Evolutionary conservation across 2,329 filamentous ascomycete genomes (phyloP).

Genomic region (Microsporum audouinii): DNA sequence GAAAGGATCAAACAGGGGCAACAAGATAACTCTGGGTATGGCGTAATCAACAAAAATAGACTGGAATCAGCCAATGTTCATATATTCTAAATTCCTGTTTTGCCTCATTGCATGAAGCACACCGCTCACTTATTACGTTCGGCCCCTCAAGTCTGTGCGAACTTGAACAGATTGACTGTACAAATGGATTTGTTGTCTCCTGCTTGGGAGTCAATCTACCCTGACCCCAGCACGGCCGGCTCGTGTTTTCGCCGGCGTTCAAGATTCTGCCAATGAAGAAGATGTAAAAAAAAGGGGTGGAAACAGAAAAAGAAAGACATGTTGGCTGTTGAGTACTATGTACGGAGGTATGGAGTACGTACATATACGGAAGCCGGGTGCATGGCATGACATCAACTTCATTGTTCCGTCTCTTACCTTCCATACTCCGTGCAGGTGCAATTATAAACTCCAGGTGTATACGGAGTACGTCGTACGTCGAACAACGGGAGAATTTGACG

Average conservation of each 20-base stretch:
- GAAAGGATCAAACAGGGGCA: not conserved
- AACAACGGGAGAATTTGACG: not conserved
- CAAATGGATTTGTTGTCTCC: not conserved
- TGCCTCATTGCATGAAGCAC: not conserved
- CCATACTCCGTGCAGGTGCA: not conserved
- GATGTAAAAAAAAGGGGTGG: not conserved
- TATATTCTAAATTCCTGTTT: not conserved
- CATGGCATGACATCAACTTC: not conserved
- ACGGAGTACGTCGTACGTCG: not conserved
- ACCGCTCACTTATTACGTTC: not conserved
- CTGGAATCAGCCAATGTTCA: not conserved
- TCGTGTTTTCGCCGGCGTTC: not conserved
- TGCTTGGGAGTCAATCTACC: not conserved
- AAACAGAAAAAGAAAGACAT: not conserved
- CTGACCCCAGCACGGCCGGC: not conserved
- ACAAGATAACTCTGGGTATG: not conserved
- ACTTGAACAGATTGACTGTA: not conserved
- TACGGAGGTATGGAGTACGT: not conserved
- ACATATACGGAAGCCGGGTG: not conserved
- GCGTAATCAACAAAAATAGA: not conserved
- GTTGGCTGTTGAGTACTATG: not conserved
- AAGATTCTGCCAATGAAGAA: not conserved
- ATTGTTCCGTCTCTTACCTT: not conserved
- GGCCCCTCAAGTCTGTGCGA: not conserved
- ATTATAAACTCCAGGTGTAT: not conserved